These are phyloP conservation scores for Aquilaria sinensis DNA, from an alignment of 345 rosid species.

Conservation along the genomic window DNA sequence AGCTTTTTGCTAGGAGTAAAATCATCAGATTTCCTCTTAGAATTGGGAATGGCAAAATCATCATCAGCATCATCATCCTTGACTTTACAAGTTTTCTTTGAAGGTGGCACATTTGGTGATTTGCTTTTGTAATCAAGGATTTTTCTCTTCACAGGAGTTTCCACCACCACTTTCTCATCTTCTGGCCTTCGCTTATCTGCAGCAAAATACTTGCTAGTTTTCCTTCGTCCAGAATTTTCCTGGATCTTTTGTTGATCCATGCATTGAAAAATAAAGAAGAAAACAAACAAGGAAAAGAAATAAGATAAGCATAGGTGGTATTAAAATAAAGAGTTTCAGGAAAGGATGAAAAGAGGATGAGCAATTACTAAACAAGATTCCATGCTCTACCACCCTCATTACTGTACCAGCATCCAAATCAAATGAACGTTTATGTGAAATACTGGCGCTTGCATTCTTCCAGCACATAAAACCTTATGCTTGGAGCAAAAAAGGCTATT, in stretches of 20 bases:
- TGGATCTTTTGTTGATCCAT: constrained; percentile 3
- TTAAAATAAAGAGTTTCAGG: too few species aligned
- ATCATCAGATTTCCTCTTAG: constrained; percentile 40
- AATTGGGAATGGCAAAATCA: constrained; percentile 50
- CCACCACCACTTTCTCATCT: constrained; percentile 44
- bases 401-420: background rate
- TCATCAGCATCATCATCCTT: constrained; percentile 47
- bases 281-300: background rate
- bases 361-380: too few species aligned
- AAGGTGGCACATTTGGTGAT: constrained; percentile 38
- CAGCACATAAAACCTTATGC: too few species aligned
- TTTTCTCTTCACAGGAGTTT: constrained; percentile 67
- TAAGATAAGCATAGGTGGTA: too few species aligned
- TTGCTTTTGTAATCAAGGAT: constrained; percentile 26
- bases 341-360: too few species aligned
- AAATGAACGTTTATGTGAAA: too few species aligned
- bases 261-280: background rate
- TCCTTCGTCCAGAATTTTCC: constrained; percentile 57
- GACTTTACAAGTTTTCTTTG: constrained; percentile 41
- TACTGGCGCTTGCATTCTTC: too few species aligned
- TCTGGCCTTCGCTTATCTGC: constrained; percentile 53
- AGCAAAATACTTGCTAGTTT: constrained; percentile 94
- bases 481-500: too few species aligned
- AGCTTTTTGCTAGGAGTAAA: constrained; percentile 68
- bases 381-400: background rate